A percentile compares a stretch with the other conserved stretches of the same genome.
Conservation (phyloP, 176 grass and related monocot species). For the Zea mays region DNA sequence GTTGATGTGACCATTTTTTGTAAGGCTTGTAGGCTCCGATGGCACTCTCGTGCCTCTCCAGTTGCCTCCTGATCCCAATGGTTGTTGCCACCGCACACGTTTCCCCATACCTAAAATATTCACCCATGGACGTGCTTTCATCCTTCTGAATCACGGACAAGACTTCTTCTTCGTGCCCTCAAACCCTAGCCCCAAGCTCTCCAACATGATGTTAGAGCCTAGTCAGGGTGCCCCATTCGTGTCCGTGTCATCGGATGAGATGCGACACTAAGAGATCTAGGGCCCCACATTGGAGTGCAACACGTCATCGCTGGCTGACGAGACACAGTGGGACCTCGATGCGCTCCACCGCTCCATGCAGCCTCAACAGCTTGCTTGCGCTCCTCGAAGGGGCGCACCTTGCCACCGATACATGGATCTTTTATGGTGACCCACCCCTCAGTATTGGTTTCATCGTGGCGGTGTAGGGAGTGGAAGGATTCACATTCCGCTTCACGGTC, state of each 20-base stretch:
- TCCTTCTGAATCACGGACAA: constrained; percentile 26
- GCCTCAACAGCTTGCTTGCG: constrained; percentile 64
- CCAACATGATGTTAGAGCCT: not conserved
- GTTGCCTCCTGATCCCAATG: constrained; percentile 47
- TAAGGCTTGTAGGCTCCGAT: constrained; percentile 11
- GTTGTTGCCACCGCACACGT: not conserved
- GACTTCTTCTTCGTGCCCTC: constrained; percentile 43
- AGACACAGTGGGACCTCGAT: constrained; percentile 73
- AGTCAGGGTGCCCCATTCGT: not conserved
- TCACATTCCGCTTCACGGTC: constrained; percentile 76
- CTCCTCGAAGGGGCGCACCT: constrained; percentile 74
- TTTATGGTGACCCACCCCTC: constrained; percentile 43
- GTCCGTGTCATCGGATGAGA: constrained; percentile 17
- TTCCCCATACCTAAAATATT: not conserved
- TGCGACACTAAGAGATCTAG: constrained; percentile 91
- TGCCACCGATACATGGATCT: constrained; percentile 63
- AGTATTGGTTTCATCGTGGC: constrained; percentile 45
- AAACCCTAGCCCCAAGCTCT: not conserved
- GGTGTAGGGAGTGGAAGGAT: constrained; percentile 66
- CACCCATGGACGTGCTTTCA: constrained; percentile 6
- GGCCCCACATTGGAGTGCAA: constrained; percentile 91
- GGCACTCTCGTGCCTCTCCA: constrained; percentile 50
- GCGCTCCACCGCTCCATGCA: constrained; percentile 56
- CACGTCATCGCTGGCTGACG: constrained; percentile 71
- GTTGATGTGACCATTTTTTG: not conserved